Percentiles rank a stretch among this genome's conserved stretches.
These are phyloP conservation scores for Colletotrichum spinosum DNA, from an alignment of 2,329 filamentous ascomycete species.

Conservation along the genomic window DNA sequence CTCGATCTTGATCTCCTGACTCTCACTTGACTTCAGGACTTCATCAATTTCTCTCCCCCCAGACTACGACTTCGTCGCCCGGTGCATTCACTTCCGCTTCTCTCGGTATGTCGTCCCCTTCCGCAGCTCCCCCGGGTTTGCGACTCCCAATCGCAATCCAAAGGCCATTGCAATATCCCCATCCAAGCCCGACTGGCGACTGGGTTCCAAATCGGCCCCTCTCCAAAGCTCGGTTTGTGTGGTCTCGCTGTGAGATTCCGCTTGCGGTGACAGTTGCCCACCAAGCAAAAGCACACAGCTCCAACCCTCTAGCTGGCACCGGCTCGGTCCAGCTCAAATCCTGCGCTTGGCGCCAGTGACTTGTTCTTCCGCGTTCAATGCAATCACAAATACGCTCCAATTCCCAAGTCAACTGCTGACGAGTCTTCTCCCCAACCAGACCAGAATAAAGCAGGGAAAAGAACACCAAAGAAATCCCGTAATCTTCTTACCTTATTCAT, in stretches of 20 bases:
- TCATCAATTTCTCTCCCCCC: slow-evolving; percentile 23
- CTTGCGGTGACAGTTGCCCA: slow-evolving; percentile 32
- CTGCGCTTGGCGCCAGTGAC: slow-evolving; percentile 10
- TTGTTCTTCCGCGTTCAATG: background rate
- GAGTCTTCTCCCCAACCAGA: slow-evolving; percentile 1
- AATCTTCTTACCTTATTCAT: slow-evolving; percentile 22
- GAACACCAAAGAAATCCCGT: slow-evolving; percentile 30
- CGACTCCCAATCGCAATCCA: slow-evolving; percentile 16
- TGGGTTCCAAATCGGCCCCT: slow-evolving; percentile 4
- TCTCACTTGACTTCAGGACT: slow-evolving; percentile 37
- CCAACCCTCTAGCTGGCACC: background rate
- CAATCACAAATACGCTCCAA: background rate
- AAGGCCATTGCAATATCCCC: slow-evolving; percentile 12
- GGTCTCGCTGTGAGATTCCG: slow-evolving; percentile 7
- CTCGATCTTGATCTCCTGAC: slow-evolving; percentile 30
- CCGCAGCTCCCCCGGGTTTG: background rate
- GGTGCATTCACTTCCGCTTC: slow-evolving; percentile 26
- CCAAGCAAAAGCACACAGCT: slow-evolving; percentile 7
- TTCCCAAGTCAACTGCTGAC: slow-evolving; percentile 29
- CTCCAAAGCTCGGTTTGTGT: slow-evolving; percentile 19
- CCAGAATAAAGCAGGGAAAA: slow-evolving; percentile 31
- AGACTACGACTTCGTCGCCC: slow-evolving; percentile 36
- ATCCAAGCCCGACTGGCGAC: slow-evolving; percentile 4
- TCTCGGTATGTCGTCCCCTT: slow-evolving; percentile 29
- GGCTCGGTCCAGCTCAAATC: slow-evolving; percentile 21